These are phyloP conservation scores for Beauveria asiatica DNA, from an alignment of 2,329 filamentous ascomycete genomes.

Conservation along the genomic window DNA sequence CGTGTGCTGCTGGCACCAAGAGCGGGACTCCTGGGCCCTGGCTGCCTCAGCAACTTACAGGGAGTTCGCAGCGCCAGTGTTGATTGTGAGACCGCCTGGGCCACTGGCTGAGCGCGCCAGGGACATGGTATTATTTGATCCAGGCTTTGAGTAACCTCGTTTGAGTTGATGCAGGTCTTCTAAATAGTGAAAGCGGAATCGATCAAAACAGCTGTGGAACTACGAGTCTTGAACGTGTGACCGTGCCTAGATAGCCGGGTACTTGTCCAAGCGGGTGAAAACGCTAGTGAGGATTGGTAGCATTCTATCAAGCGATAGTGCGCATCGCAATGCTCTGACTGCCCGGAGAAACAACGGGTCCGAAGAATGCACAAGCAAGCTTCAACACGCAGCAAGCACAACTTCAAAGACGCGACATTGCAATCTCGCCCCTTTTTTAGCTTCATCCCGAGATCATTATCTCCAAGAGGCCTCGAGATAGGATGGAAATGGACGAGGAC, in stretches of 20 bases:
- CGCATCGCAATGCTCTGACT: neutral
- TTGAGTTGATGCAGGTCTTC: constrained; percentile 9
- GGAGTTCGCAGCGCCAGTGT: constrained; percentile 51
- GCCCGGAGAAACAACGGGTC: neutral
- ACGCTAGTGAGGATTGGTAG: neutral
- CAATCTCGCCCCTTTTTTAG: neutral
- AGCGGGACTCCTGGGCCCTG: constrained; percentile 7
- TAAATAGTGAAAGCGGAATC: neutral
- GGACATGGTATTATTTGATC: constrained; percentile 30
- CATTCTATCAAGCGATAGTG: neutral
- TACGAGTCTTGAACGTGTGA: neutral
- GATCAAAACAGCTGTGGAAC: constrained; percentile 6
- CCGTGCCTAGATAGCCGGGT: neutral
- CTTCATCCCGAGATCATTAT: neutral
- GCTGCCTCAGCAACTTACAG: constrained; percentile 22
- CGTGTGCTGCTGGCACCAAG: constrained; percentile 1
- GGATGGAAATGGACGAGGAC: constrained; percentile 60
- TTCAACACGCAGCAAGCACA: neutral
- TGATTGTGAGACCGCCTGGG: constrained; percentile 54
- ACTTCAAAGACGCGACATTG: neutral
- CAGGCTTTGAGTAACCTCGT: constrained; percentile 4
- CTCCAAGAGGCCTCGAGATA: constrained; percentile 11
- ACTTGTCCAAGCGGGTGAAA: neutral
- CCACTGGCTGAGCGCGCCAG: constrained; percentile 50
- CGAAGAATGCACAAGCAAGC: neutral